Evolutionary conservation across 2,329 filamentous ascomycete genomes (phyloP).

Genomic region (Colletotrichum nymphaeae): DNA sequence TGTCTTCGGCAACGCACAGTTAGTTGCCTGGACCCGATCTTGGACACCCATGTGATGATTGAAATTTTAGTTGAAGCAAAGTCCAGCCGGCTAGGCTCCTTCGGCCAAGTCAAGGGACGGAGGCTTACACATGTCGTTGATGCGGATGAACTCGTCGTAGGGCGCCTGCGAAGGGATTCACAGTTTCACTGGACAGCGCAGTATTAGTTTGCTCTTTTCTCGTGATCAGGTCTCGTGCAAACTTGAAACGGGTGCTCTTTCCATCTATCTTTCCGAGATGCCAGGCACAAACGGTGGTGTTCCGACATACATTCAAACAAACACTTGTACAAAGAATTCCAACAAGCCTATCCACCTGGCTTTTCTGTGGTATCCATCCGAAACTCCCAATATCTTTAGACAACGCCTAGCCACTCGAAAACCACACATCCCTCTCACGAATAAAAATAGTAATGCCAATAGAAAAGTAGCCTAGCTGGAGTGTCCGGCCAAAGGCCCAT

Average conservation of each 20-base stretch:
- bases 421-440: background rate
- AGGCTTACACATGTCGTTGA: background rate
- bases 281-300: background rate
- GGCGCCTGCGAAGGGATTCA: background rate
- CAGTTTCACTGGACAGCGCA: background rate
- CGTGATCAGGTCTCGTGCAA: background rate
- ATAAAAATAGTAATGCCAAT: background rate
- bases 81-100: background rate
- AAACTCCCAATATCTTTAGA: background rate
- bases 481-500: background rate
- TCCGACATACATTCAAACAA: background rate
- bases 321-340: slow-evolving; percentile 4
- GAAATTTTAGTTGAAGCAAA: background rate
- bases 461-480: too few species aligned
- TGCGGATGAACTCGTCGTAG: background rate
- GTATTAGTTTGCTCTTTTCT: background rate
- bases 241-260: background rate
- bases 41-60: background rate
- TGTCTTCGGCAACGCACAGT: background rate
- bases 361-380: slow-evolving; percentile 12
- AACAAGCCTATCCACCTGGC: background rate
- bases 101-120: background rate
- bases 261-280: background rate
- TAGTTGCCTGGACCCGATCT: background rate
- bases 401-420: background rate